Base-by-base conservation (phyloP, 2,329 filamentous ascomycete genomes). In the Ilyonectria robusta region DNA sequence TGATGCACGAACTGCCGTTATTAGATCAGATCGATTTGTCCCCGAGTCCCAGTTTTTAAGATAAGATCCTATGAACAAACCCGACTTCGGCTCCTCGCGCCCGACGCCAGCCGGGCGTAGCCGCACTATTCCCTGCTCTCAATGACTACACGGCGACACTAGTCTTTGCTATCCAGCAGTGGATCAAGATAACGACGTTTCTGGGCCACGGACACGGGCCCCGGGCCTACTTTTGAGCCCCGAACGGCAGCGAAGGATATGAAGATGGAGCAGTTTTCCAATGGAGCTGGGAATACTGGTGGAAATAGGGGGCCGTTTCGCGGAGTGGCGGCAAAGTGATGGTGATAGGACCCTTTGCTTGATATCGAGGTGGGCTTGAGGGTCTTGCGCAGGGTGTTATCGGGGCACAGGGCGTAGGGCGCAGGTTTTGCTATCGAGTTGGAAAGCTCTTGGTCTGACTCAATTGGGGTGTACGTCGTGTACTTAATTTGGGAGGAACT, bases 101-200 rank as follows among this genome's bases (percentile, higher is more conserved):
- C 57, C 57, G 57, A 59, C 11, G 46, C n/a, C 26, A 59, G 44
- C 57, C 57, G 57, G 31, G 15, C 44, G 46, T 59, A 59, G 57
- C 57, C 57, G 57, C 57, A 19, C 10, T 42, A 51, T 59, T 59
- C 31, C 31, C 46, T 29, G 19, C 31, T 37, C 5, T n/a, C 10
- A 40, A 26, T 50, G 57, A 51, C 23, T 26, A 33, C 31, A 37
- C 48, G 31, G n/a, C 29, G 31, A 51, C 46, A 59, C 57, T 59
- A 51, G 55, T 33, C 17, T 46, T 51, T 40, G 57, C 46, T 59
- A 50, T 59, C 46, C 26, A 15, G 7, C 4, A 31, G 44, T 50
- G 44, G 33, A 59, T 50, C 57, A 50, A 59, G 57, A 59, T 59
- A 59, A 50, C 31, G 33, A 40, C 17, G 33, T 42, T 19, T 29